Percentiles rank a stretch among this genome's conserved stretches.
These are phyloP conservation scores for Paradendryphiella salina DNA, from an alignment of 2,329 filamentous ascomycete genomes.

Conservation along the genomic window DNA sequence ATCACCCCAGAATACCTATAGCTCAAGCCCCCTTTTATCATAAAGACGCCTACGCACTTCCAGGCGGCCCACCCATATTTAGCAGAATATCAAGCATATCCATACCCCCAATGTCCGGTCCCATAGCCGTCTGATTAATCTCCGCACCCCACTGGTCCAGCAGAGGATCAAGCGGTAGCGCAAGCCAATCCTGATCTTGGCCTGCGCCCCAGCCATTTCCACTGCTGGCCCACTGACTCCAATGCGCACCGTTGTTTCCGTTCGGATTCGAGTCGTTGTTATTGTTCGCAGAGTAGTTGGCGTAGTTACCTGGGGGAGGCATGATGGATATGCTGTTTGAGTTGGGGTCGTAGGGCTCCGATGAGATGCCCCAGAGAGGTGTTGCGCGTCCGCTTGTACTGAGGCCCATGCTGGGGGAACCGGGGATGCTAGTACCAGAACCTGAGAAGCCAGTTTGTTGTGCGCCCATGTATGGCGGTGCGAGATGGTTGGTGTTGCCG, in stretches of 20 bases:
- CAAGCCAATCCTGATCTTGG: constrained; percentile 60
- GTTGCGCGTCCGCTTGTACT: constrained; percentile 40
- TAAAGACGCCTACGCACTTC: constrained; percentile 8
- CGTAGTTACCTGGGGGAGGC: constrained; percentile 50
- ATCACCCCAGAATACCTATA: not conserved
- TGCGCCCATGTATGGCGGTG: constrained; percentile 19
- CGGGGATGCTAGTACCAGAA: constrained; percentile 30
- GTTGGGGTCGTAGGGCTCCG: constrained; percentile 51
- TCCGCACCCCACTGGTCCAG: constrained; percentile 62
- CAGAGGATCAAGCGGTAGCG: constrained; percentile 63
- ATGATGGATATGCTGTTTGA: constrained; percentile 52
- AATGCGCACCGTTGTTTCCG: constrained; percentile 17
- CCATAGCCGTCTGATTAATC: constrained; percentile 59
- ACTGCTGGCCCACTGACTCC: constrained; percentile 30
- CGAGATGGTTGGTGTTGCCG: constrained; percentile 20
- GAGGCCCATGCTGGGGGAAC: constrained; percentile 32
- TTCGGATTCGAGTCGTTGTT: constrained; percentile 18
- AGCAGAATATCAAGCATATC: constrained; percentile 56
- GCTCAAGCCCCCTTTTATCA: no score
- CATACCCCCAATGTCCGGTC: constrained; percentile 65
- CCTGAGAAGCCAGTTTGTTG: constrained; percentile 19
- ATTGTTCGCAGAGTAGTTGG: constrained; percentile 18
- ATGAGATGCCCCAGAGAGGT: constrained; percentile 51
- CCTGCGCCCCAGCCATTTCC: constrained; percentile 27
- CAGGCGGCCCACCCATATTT: constrained; percentile 43